A percentile compares a stretch with the other conserved stretches of the same genome.
Conservation (phyloP, 352 stramenopile species). For the Phytophthora megakarya region DNA sequence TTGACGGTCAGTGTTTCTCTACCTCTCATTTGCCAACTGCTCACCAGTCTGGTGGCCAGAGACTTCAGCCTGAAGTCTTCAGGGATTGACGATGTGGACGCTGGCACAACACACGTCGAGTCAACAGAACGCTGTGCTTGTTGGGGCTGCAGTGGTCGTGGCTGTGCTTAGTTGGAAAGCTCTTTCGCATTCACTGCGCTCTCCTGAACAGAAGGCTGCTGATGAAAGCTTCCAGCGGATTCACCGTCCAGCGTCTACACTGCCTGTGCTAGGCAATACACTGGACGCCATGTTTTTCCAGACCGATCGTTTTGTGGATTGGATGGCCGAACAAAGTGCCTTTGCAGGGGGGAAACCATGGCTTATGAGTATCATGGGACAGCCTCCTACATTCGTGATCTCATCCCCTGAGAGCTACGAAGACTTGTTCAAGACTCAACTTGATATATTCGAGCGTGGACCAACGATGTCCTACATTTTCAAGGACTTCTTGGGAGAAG, state of each 20-base stretch:
- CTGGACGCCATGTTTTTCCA: slow-evolving; percentile 42
- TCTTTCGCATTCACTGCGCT: slow-evolving; percentile 8
- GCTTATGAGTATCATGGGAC: slow-evolving; percentile 32
- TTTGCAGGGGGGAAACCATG: slow-evolving; percentile 34
- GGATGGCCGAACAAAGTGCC: slow-evolving; percentile 40
- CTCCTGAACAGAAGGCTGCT: slow-evolving; percentile 14
- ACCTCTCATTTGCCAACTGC: slow-evolving; percentile 2
- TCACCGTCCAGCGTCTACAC: slow-evolving; percentile 29
- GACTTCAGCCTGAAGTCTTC: too few species aligned
- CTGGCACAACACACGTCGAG: slow-evolving; percentile 10
- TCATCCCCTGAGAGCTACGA: slow-evolving; percentile 42
- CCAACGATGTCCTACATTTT: slow-evolving; percentile 41
- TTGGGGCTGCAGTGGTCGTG: slow-evolving; percentile 10
- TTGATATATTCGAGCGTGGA: slow-evolving; percentile 66
- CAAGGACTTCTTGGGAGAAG: slow-evolving; percentile 61
- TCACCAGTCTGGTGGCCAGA: too few species aligned
- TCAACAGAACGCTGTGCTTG: slow-evolving; percentile 9
- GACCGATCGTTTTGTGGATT: slow-evolving; percentile 38
- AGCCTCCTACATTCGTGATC: slow-evolving; percentile 38
- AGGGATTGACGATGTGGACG: slow-evolving; percentile 17
- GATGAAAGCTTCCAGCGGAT: slow-evolving; percentile 24
- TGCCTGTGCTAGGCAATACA: slow-evolving; percentile 43
- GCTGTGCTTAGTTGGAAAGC: slow-evolving; percentile 17
- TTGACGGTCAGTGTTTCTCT: neutral
- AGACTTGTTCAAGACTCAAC: slow-evolving; percentile 57